Conservation (phyloP, 495 filamentous ascomycete genomes). For the Aspergillus haitiensis region DNA sequence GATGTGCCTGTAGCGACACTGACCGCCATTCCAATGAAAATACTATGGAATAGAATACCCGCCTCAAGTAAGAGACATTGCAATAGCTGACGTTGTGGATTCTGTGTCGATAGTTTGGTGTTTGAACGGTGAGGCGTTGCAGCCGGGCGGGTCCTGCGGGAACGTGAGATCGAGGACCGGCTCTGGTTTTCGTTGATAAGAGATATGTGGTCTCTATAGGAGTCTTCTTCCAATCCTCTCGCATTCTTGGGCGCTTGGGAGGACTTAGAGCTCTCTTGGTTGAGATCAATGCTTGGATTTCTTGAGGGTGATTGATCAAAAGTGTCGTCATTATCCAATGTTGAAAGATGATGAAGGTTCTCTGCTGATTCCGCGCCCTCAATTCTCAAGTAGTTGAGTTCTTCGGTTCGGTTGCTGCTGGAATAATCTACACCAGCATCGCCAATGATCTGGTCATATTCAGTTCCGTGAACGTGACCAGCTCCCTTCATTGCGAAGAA, state of each 20-base stretch:
- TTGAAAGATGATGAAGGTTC: slow-evolving; percentile 29
- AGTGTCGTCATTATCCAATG: slow-evolving; percentile 17
- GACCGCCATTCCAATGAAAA: slow-evolving; percentile 88
- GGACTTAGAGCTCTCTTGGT: slow-evolving; percentile 3
- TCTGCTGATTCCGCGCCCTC: slow-evolving; percentile 22
- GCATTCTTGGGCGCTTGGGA: slow-evolving; percentile 13
- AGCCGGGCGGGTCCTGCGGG: slow-evolving; percentile 20
- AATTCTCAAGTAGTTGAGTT: slow-evolving; percentile 27
- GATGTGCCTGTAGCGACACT: slow-evolving; percentile 77
- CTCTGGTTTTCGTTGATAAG: slow-evolving; percentile 19
- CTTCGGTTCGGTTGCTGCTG: slow-evolving; percentile 22
- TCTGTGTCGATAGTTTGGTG: slow-evolving; percentile 33
- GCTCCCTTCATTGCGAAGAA: slow-evolving; percentile 62
- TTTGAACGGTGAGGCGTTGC: slow-evolving; percentile 17
- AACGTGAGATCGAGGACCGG: slow-evolving; percentile 10
- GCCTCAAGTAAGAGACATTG: slow-evolving; percentile 81
- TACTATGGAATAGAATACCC: slow-evolving; percentile 81
- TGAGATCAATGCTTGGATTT: slow-evolving; percentile 14
- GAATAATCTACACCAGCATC: slow-evolving; percentile 30
- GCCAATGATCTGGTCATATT: slow-evolving; percentile 46
- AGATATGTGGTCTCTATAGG: slow-evolving; percentile 27
- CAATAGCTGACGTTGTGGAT: slow-evolving; percentile 62
- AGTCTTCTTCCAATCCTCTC: slow-evolving; percentile 33
- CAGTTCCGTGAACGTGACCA: slow-evolving; percentile 49
- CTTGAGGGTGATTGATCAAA: background rate